Conservation (phyloP, 1,284 basidiomycete genomes). For the Ceratobasidium theobromae region DNA sequence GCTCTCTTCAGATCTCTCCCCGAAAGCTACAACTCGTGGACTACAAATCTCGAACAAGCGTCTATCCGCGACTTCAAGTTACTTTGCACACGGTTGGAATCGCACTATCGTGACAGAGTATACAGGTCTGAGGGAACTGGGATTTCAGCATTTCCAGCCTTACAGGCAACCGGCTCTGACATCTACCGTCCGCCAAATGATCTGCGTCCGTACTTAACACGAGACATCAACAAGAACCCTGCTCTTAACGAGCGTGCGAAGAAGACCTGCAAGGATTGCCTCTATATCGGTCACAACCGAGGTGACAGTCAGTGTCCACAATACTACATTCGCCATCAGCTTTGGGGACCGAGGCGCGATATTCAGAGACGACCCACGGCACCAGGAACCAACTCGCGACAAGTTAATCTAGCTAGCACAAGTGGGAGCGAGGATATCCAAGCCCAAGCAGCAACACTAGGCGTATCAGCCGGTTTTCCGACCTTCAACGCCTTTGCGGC, state of each 20-base stretch:
- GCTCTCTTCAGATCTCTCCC: background rate
- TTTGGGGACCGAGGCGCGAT: no score
- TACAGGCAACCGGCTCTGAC: background rate
- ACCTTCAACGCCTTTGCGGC: no score
- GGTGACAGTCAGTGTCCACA: background rate
- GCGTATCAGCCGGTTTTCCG: no score
- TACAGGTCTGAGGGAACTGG: background rate
- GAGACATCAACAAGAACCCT: background rate
- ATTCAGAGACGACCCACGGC: no score
- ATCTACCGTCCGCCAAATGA: background rate
- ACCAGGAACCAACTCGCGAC: no score
- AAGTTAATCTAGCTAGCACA: no score
- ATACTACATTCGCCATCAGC: background rate
- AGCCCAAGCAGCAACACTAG: no score
- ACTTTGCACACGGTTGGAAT: background rate
- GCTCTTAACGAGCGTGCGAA: background rate
- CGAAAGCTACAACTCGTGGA: background rate
- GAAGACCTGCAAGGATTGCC: slow-evolving; percentile 2
- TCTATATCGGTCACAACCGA: background rate
- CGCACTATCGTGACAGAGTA: background rate
- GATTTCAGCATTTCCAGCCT: background rate
- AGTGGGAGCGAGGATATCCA: no score
- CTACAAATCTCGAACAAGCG: background rate
- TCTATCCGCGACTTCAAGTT: background rate
- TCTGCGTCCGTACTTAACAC: background rate